Conservation (phyloP, 768 basidiomycete genomes). For the Serpula lacrymans region DNA sequence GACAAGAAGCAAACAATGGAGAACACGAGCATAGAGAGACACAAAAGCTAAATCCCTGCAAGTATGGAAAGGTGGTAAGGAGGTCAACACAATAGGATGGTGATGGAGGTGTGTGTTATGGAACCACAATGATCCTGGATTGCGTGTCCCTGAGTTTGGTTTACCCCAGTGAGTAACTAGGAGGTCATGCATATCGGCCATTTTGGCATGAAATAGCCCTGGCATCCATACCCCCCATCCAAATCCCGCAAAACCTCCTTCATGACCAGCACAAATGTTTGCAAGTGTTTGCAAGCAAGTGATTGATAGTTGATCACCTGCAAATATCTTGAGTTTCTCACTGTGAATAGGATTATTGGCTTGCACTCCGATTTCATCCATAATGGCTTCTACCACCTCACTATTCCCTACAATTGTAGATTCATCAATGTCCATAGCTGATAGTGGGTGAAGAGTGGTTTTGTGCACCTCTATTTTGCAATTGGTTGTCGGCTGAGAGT, state of each 20-base stretch:
- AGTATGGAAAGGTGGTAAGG: constrained; percentile 24
- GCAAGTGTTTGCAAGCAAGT: constrained; percentile 11
- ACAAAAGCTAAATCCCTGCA: constrained; percentile 26
- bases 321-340: constrained; percentile 6
- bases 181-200: too few relatives aligned
- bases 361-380: constrained; percentile 3
- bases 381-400: constrained; percentile 13
- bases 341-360: constrained; percentile 2
- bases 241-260: constrained; percentile 4
- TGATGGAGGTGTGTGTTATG: constrained; percentile 18
- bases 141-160: constrained; percentile 5
- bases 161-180: constrained; percentile 16
- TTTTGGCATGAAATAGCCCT: constrained; percentile 14
- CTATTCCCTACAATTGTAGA: constrained; percentile 14
- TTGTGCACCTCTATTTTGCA: constrained; percentile 10
- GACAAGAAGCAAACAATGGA: constrained; percentile 23
- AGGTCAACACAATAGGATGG: constrained; percentile 22
- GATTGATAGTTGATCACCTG: constrained; percentile 16
- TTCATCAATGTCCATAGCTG: constrained; percentile 15
- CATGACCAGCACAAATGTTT: constrained; percentile 11
- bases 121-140: constrained; percentile 13
- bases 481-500: constrained; percentile 5
- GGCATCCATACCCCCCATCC: constrained; percentile 11
- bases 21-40: constrained; percentile 24
- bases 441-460: constrained; percentile 10